phyloP scores from a whole-genome alignment of 1,284 basidiomycete genomes.

The Pseudozyma pruni region DNA sequence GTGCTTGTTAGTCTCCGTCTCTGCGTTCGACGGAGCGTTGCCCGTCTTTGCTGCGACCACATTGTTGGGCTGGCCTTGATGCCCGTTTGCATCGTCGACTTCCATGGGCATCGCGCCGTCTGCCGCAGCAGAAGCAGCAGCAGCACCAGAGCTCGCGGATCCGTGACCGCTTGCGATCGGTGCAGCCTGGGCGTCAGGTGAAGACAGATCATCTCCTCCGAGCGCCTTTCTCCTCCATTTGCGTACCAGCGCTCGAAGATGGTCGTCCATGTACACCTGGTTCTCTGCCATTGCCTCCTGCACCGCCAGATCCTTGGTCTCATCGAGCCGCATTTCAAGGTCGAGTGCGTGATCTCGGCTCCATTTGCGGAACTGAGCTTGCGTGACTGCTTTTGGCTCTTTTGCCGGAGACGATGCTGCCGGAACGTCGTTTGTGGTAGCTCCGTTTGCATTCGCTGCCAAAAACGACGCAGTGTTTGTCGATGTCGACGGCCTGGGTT shows the following conservation, averaged over 20 bases:
- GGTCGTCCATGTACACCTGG: slow-evolving; percentile 20
- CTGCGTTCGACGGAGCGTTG: neutral
- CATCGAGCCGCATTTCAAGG: slow-evolving; percentile 30
- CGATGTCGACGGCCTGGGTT: neutral
- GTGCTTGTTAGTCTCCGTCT: neutral
- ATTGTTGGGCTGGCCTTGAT: neutral
- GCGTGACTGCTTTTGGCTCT: slow-evolving; percentile 7
- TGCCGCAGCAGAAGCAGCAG: slow-evolving; percentile 1
- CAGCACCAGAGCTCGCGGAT: neutral
- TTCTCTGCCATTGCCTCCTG: slow-evolving; percentile 23
- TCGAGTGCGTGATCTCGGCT: slow-evolving; percentile 2
- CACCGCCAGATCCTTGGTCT: slow-evolving; percentile 24
- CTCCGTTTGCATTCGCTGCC: neutral
- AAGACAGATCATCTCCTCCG: neutral
- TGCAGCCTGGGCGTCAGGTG: slow-evolving; percentile 1
- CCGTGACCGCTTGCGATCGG: neutral
- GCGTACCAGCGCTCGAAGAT: slow-evolving; percentile 11
- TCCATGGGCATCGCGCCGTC: slow-evolving; percentile 18
- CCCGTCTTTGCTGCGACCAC: neutral
- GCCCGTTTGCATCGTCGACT: slow-evolving; percentile 1
- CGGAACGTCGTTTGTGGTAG: neutral
- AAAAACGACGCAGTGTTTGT: slow-evolving; percentile 1
- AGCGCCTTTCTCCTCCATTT: slow-evolving; percentile 10
- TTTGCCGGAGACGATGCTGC: neutral
- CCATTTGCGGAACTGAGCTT: slow-evolving; percentile 28